Percentiles rank a stretch among this genome's conserved stretches.
phyloP scores from a whole-genome alignment of 177 flowering plant species.

The Vitis hybrid region DNA sequence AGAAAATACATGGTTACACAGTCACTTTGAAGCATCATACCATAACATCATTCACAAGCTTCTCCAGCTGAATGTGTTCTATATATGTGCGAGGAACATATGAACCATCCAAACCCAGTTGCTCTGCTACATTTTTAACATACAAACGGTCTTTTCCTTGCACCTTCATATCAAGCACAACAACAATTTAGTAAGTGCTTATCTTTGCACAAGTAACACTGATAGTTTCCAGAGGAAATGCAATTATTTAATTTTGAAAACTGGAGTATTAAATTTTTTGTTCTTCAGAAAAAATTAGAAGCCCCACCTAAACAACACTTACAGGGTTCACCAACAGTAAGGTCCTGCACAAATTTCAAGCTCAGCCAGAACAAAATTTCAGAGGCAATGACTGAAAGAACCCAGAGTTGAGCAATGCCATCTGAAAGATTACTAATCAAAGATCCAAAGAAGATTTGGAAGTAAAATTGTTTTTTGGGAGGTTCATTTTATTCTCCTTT shows the following conservation, averaged over 20 bases:
- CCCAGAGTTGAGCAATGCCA: too few species aligned
- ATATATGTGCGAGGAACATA: conserved; percentile 91
- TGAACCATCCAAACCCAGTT: conserved; percentile 86
- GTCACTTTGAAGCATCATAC: conserved; percentile 34
- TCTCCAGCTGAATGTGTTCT: conserved; percentile 95
- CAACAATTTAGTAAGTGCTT: conserved; percentile 3
- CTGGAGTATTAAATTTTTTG: too few species aligned
- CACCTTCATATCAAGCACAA: conserved; percentile 46
- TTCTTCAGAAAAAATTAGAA: too few species aligned
- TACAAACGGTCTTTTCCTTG: conserved; percentile 84
- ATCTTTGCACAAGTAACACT: neutral
- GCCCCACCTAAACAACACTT: too few species aligned
- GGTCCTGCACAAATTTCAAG: too few species aligned
- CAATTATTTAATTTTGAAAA: neutral
- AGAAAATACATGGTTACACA: neutral
- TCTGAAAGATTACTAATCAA: too few species aligned
- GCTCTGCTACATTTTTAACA: conserved; percentile 75
- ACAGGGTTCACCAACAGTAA: too few species aligned
- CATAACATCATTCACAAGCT: conserved; percentile 97
- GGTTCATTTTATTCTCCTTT: too few species aligned
- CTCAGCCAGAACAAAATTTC: too few species aligned
- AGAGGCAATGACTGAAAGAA: too few species aligned
- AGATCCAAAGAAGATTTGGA: too few species aligned
- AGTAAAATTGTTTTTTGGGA: too few species aligned
- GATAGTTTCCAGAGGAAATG: neutral